phyloP scores from a whole-genome alignment of 73 alveolate genomes.

The Stentor roeselii region DNA sequence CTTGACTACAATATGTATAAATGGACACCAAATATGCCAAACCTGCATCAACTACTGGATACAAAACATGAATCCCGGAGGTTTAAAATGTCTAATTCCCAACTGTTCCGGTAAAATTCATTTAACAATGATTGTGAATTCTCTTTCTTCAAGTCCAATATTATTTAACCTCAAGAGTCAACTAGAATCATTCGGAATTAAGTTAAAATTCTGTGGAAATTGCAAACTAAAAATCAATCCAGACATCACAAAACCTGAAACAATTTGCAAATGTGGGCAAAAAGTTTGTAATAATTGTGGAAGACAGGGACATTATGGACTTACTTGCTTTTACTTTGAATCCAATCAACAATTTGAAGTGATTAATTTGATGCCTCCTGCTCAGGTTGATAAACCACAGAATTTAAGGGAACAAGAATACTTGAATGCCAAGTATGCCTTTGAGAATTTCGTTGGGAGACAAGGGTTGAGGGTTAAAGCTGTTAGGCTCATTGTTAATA shows the following conservation, averaged over 20 bases:
- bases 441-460: neutral
- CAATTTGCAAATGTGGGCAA: neutral
- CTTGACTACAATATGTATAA: too few species aligned
- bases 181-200: neutral
- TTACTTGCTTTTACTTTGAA: neutral
- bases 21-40: neutral
- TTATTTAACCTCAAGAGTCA: neutral
- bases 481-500: neutral
- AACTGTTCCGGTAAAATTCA: neutral
- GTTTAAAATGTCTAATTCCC: neutral
- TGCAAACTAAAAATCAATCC: neutral
- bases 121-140: too few species aligned
- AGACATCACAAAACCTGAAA: neutral
- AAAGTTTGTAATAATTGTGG: neutral
- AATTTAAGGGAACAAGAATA: neutral
- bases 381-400: neutral
- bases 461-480: neutral
- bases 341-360: constrained; percentile 7
- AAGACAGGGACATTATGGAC: constrained; percentile 5
- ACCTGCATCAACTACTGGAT: neutral
- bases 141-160: neutral
- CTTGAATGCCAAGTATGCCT: constrained; percentile 6
- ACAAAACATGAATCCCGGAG: neutral
- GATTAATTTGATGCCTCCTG: neutral
- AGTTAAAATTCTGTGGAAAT: neutral